These are phyloP conservation scores for Cordyceps javanica DNA, from an alignment of 2,329 filamentous ascomycete genomes.

Conservation along the genomic window DNA sequence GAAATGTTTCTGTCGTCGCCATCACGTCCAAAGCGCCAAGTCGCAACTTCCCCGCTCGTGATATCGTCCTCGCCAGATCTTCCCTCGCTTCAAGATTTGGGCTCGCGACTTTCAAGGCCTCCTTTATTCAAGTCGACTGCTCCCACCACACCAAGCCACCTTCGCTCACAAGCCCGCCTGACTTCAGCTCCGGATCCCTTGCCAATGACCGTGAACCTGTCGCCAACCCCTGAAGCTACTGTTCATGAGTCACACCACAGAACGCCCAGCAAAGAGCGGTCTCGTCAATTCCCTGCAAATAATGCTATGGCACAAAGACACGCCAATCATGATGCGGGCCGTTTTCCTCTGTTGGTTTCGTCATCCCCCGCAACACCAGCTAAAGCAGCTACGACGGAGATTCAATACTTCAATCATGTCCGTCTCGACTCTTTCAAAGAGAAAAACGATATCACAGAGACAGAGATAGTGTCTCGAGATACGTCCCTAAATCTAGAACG, in stretches of 20 bases:
- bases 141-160: not conserved
- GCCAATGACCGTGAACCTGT: not conserved
- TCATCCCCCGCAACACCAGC: not conserved
- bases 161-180: not conserved
- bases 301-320: not conserved
- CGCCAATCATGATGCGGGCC: not conserved
- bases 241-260: constrained; percentile 7
- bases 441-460: too few species aligned
- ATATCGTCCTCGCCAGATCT: constrained; percentile 50
- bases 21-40: constrained; percentile 23
- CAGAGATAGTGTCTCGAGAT: not conserved
- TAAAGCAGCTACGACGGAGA: not conserved
- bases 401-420: not conserved
- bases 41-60: constrained; percentile 27
- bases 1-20: constrained; percentile 27
- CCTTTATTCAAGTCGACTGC: constrained; percentile 1
- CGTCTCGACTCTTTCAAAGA: not conserved
- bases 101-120: constrained; percentile 27
- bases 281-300: not conserved
- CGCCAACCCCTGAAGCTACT: not conserved
- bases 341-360: not conserved
- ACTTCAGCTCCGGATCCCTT: not conserved
- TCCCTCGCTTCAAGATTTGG: constrained; percentile 44
- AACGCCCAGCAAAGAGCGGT: not conserved
- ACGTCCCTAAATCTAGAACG: constrained; percentile 35